A percentile compares a stretch with the other conserved stretches of the same genome.
These are phyloP conservation scores for Fraxinus latifolia DNA, from an alignment of 305 asterid genomes.

Conservation along the genomic window DNA sequence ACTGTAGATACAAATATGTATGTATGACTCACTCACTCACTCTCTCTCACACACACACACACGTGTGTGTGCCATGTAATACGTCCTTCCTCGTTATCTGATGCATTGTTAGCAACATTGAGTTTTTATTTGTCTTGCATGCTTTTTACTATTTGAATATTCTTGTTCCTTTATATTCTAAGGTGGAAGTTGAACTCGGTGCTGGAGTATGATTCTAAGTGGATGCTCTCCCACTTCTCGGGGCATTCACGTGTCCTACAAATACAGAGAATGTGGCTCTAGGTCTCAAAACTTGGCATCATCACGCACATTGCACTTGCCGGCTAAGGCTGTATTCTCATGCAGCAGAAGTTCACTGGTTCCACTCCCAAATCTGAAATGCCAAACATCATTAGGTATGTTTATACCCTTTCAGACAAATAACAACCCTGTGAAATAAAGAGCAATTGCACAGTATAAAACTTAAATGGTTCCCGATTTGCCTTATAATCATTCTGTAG, in stretches of 20 bases:
- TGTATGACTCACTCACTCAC: neutral
- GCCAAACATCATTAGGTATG: slow-evolving; percentile 9
- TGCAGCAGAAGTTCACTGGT: neutral
- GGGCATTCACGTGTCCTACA: slow-evolving; percentile 6
- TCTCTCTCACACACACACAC: neutral
- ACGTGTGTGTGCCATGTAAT: neutral
- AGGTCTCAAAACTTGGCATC: slow-evolving; percentile 2
- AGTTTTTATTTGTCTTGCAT: neutral
- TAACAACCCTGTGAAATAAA: neutral
- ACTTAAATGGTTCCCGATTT: neutral
- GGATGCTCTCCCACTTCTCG: slow-evolving; percentile 19
- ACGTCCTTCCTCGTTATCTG: neutral
- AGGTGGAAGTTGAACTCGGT: neutral
- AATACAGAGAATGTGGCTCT: neutral
- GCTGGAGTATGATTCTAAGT: slow-evolving; percentile 10
- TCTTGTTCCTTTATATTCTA: neutral
- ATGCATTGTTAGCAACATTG: neutral
- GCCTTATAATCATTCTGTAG: neutral
- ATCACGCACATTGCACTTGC: neutral
- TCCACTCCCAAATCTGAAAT: neutral
- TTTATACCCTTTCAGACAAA: neutral
- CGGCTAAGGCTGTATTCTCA: neutral
- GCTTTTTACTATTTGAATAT: neutral
- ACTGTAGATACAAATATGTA: neutral
- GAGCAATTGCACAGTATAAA: neutral